Evolutionary conservation across 2,329 filamentous ascomycete genomes (phyloP).

Genomic region (Diplodia corticola): DNA sequence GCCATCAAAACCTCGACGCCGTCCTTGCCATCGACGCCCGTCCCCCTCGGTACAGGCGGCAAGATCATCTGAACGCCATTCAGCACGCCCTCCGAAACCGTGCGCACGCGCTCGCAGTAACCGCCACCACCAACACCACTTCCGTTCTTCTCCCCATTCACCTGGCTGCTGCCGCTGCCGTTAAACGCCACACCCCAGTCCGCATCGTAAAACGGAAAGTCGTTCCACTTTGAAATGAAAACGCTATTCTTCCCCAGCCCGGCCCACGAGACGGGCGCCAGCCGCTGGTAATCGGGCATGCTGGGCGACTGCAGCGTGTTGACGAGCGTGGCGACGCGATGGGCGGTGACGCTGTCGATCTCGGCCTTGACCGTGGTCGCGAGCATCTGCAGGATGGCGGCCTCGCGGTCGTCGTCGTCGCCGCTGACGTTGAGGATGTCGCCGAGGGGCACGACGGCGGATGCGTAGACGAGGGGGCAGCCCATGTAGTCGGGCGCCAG

Average conservation of each 20-base stretch:
- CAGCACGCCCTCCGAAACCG: background rate
- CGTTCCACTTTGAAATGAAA: background rate
- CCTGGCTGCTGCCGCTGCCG: background rate
- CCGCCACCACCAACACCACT: background rate
- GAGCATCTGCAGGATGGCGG: background rate
- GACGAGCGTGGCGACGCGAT: background rate
- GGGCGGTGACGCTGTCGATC: background rate
- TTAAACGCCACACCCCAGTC: background rate
- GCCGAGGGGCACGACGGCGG: background rate
- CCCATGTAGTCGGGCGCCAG: constrained; percentile 16
- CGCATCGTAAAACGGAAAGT: background rate
- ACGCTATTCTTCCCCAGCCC: background rate
- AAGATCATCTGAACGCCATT: constrained; percentile 3
- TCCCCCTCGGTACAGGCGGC: background rate
- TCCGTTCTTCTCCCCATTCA: background rate
- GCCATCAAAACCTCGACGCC: constrained; percentile 9
- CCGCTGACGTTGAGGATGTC: background rate
- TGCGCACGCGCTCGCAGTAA: background rate
- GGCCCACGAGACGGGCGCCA: background rate
- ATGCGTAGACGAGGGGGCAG: constrained; percentile 5
- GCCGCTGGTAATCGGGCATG: constrained; percentile 2
- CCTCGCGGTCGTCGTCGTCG: background rate
- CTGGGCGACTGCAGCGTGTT: constrained; percentile 1
- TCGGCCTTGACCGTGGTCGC: background rate
- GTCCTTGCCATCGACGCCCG: background rate